These are phyloP conservation scores for Pharus latifolius DNA, from an alignment of 176 grass and related monocot species.

Conservation along the genomic window DNA sequence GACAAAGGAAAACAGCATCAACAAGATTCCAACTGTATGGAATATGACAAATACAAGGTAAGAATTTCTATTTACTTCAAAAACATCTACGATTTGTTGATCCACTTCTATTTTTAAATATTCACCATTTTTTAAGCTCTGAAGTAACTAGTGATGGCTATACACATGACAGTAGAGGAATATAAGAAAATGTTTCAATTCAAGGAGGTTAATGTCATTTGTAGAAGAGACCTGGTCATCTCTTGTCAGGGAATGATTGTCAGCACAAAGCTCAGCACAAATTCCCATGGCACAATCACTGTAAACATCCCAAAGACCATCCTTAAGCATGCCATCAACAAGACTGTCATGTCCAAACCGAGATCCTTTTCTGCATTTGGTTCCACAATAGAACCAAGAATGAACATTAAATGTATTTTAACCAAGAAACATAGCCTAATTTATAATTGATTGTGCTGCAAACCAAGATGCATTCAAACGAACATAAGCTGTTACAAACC, in stretches of 20 bases:
- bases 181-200: not conserved
- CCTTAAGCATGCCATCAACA: slow-evolving; percentile 86
- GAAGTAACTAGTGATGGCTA: not conserved
- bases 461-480: not conserved
- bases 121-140: not conserved
- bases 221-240: slow-evolving; percentile 62
- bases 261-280: slow-evolving; percentile 89
- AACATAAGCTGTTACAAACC: slow-evolving; percentile 35
- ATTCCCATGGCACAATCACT: slow-evolving; percentile 81
- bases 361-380: slow-evolving; percentile 77
- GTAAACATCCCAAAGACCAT: slow-evolving; percentile 92
- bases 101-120: not conserved
- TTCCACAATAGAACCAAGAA: not conserved
- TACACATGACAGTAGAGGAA: not conserved
- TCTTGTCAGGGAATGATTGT: slow-evolving; percentile 71
- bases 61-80: not conserved
- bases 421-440: not conserved
- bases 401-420: not conserved
- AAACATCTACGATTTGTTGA: not conserved
- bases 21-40: not conserved
- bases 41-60: too few species aligned
- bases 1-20: not conserved
- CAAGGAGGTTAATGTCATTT: not conserved
- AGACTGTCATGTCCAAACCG: slow-evolving; percentile 86
- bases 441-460: not conserved